These are phyloP conservation scores for Rhododendron griersonianum DNA, from an alignment of 148 eudicot genomes.

Conservation along the genomic window DNA sequence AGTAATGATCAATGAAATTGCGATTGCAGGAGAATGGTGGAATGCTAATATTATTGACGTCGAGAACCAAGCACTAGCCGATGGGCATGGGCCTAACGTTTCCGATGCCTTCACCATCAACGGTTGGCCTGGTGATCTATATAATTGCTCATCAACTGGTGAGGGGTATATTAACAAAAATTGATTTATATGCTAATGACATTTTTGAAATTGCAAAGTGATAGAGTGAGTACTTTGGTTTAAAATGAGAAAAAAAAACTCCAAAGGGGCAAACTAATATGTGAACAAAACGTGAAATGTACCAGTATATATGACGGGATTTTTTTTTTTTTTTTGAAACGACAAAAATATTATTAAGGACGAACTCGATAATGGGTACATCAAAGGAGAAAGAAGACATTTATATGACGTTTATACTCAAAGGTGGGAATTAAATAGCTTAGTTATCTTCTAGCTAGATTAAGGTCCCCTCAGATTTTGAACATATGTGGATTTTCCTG, in stretches of 20 bases:
- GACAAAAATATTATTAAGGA: too few relatives aligned
- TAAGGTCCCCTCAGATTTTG: neutral
- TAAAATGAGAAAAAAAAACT: neutral
- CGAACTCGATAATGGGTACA: too few relatives aligned
- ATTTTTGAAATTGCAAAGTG: neutral
- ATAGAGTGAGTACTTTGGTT: neutral
- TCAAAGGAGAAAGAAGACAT: too few relatives aligned
- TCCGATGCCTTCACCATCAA: conserved; percentile 65
- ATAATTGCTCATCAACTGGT: conserved; percentile 52
- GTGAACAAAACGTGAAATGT: too few relatives aligned
- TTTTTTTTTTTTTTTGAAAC: too few relatives aligned
- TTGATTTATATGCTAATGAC: neutral
- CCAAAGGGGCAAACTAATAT: too few relatives aligned
- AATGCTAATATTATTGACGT: conserved; percentile 50
- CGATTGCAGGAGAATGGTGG: conserved; percentile 75
- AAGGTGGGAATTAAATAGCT: neutral
- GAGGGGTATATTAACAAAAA: conserved; percentile 9
- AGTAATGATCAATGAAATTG: neutral
- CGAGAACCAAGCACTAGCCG: conserved; percentile 25
- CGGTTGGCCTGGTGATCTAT: conserved; percentile 57
- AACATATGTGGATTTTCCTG: neutral
- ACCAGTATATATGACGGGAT: neutral
- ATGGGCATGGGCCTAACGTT: conserved; percentile 44
- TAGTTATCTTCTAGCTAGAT: neutral
- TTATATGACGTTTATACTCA: too few relatives aligned